These are phyloP conservation scores for Dittrichia graveolens DNA, from an alignment of 129 eudicot genomes.

Conservation along the genomic window DNA sequence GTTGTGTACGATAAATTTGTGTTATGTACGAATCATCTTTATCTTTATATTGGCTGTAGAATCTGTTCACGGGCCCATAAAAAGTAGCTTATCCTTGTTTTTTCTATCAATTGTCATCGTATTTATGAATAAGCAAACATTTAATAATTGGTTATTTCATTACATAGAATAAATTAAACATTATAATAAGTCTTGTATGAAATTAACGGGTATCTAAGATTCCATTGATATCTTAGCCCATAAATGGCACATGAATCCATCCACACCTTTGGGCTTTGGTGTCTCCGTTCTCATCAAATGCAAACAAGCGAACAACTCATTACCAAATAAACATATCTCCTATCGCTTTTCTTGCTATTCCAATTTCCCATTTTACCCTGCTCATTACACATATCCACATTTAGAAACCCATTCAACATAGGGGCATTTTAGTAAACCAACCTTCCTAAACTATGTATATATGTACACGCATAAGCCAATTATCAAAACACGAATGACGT, in stretches of 20 bases:
- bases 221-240: slow-evolving; percentile 41
- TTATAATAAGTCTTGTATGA: background rate
- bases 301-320: slow-evolving; percentile 39
- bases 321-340: slow-evolving; percentile 22
- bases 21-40: too few relatives aligned
- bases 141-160: too few relatives aligned
- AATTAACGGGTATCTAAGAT: slow-evolving; percentile 14
- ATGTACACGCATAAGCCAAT: background rate
- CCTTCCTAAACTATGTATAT: background rate
- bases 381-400: background rate
- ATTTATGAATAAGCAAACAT: too few relatives aligned
- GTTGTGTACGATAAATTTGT: too few relatives aligned
- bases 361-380: slow-evolving; percentile 27
- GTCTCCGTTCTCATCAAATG: slow-evolving; percentile 33
- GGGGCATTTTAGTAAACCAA: slow-evolving; percentile 21
- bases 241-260: slow-evolving; percentile 26
- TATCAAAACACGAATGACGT: background rate
- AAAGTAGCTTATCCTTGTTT: too few relatives aligned
- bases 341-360: slow-evolving; percentile 33
- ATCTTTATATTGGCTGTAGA: too few relatives aligned
- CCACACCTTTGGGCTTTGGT: slow-evolving; percentile 34
- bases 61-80: too few relatives aligned
- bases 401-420: background rate
- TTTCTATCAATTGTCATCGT: too few relatives aligned
- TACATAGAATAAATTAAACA: too few relatives aligned